phyloP scores from a whole-genome alignment of 176 grass and related monocot species.

The Hordeum marinum region DNA sequence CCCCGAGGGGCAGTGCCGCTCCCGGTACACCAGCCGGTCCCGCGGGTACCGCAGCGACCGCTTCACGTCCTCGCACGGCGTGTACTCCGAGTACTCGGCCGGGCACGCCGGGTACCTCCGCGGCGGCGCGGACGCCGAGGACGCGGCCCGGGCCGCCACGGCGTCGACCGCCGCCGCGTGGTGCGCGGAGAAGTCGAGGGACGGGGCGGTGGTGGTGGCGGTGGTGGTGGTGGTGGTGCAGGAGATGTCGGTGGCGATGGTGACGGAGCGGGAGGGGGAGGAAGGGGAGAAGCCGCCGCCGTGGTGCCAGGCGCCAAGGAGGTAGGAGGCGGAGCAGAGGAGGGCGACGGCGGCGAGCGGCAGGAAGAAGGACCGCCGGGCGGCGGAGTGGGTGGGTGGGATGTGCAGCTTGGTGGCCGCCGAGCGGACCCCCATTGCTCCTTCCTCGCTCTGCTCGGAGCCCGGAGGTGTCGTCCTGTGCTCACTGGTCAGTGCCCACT shows the following conservation, averaged over 20 bases:
- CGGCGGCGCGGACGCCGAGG: not conserved
- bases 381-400: constrained; percentile 20
- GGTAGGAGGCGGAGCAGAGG: constrained; percentile 56
- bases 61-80: constrained; percentile 84
- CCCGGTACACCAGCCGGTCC: constrained; percentile 79
- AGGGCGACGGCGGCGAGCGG: constrained; percentile 30
- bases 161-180: constrained; percentile 3
- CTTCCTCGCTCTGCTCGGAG: not conserved
- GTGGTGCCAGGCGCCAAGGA: constrained; percentile 57
- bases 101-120: constrained; percentile 45
- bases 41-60: constrained; percentile 76
- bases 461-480: not conserved
- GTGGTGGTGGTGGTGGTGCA: constrained; percentile 12
- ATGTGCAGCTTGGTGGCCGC: constrained; percentile 59
- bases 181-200: constrained; percentile 36
- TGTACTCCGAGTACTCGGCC: constrained; percentile 81
- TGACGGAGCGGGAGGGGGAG: constrained; percentile 24
- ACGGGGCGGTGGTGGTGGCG: not conserved
- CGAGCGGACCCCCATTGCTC: constrained; percentile 39
- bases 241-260: constrained; percentile 19
- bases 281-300: constrained; percentile 35
- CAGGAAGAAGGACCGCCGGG: constrained; percentile 21
- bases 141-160: not conserved
- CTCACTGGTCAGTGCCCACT: not conserved
- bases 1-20: constrained; percentile 74